phyloP scores from a whole-genome alignment of 192 early-diverging fungal genomes.

The Linnemannia schmuckeri region DNA sequence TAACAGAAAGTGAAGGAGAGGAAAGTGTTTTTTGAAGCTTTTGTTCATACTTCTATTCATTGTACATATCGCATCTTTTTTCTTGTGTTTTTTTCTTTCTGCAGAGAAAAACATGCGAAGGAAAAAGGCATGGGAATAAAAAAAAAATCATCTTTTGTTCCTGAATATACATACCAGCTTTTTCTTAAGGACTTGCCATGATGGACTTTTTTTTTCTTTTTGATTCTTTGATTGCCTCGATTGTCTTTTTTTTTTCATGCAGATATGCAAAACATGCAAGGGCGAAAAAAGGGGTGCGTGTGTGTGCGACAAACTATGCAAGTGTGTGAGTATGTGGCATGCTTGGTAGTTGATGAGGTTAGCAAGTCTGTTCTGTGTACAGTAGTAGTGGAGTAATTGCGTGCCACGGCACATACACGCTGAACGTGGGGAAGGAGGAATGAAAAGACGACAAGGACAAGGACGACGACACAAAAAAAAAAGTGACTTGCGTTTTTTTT shows the following conservation, averaged over 20 bases:
- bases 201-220: background rate
- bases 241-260: background rate
- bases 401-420: background rate
- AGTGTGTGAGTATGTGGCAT: background rate
- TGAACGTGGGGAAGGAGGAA: background rate
- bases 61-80: background rate
- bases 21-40: background rate
- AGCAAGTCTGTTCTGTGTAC: background rate
- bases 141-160: background rate
- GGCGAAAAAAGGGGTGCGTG: background rate
- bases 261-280: background rate
- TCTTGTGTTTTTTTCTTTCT: background rate
- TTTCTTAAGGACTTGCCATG: background rate
- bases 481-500: background rate
- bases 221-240: background rate
- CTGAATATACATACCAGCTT: background rate
- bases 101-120: too few relatives aligned
- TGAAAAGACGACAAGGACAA: background rate
- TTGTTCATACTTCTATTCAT: slow-evolving; percentile 2
- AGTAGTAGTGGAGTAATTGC: background rate
- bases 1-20: too few relatives aligned
- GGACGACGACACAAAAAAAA: background rate
- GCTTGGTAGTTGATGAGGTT: background rate
- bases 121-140: slow-evolving; percentile 4
- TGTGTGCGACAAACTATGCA: too few relatives aligned